phyloP scores from a whole-genome alignment of 2,329 filamentous ascomycete species.

The Neofusicoccum sp. region DNA sequence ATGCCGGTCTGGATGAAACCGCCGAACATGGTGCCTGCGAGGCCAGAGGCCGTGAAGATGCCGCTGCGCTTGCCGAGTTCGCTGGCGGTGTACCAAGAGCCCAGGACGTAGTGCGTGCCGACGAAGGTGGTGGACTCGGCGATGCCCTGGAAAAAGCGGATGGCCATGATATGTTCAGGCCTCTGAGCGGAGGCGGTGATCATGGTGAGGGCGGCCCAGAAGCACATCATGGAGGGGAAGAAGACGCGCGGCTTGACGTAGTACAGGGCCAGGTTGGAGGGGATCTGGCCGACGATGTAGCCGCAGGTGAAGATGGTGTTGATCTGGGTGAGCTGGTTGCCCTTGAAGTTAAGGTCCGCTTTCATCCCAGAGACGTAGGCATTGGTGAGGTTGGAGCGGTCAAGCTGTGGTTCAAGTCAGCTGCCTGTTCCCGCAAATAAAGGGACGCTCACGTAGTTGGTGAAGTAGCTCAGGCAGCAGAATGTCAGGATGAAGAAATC shows the following conservation, averaged over 20 bases:
- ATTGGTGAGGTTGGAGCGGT: conserved; percentile 43
- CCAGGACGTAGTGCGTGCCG: conserved; percentile 59
- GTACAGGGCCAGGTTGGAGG: conserved; percentile 61
- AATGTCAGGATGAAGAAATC: conserved; percentile 66
- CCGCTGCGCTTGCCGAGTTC: conserved; percentile 62
- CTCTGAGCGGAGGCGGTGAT: conserved; percentile 53
- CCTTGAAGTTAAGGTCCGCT: conserved; percentile 39
- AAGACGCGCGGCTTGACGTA: conserved; percentile 63
- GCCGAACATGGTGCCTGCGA: conserved; percentile 61
- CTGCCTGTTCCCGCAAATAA: neutral
- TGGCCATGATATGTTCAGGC: conserved; percentile 58
- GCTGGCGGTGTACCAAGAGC: conserved; percentile 60
- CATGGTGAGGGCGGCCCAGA: conserved; percentile 66
- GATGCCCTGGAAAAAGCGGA: conserved; percentile 55
- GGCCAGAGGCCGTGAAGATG: conserved; percentile 60
- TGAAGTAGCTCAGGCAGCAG: conserved; percentile 53
- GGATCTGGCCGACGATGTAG: conserved; percentile 58
- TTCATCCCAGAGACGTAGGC: conserved; percentile 44
- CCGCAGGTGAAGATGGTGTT: conserved; percentile 42
- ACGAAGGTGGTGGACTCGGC: conserved; percentile 59
- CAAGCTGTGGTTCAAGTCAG: conserved; percentile 28
- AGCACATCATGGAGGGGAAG: conserved; percentile 62
- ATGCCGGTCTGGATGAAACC: conserved; percentile 61
- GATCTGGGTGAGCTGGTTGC: conserved; percentile 48
- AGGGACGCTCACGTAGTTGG: conserved; percentile 26